phyloP scores from a whole-genome alignment of 768 basidiomycete species.

The Agrocybe praecox region DNA sequence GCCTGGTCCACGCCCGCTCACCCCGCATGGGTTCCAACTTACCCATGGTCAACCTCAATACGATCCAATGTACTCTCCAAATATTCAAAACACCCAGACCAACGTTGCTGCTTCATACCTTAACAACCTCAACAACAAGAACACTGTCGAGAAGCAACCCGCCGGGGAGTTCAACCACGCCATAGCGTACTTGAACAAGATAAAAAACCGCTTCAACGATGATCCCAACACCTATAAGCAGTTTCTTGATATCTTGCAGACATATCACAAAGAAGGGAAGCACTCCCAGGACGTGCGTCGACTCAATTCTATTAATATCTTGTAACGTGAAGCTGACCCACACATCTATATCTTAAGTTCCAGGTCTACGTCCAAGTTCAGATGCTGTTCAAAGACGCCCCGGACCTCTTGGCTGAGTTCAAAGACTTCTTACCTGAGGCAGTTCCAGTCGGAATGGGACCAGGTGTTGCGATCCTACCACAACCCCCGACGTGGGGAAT shows the following conservation, averaged over 20 bases:
- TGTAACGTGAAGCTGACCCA: background rate
- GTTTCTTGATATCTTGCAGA: conserved; percentile 86
- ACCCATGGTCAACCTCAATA: conserved; percentile 35
- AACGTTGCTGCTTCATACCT: conserved; percentile 69
- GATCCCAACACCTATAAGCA: conserved; percentile 94
- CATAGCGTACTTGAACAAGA: conserved; percentile 97
- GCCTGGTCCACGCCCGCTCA: conserved; percentile 54
- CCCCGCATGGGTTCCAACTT: conserved; percentile 49
- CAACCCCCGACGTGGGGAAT: conserved; percentile 46
- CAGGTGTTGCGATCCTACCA: conserved; percentile 50
- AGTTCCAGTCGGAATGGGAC: conserved; percentile 40
- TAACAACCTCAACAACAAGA: conserved; percentile 53
- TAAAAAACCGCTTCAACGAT: conserved; percentile 87
- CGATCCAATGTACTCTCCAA: conserved; percentile 49
- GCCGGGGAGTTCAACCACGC: conserved; percentile 87
- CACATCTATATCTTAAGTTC: conserved; percentile 37
- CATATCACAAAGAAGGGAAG: conserved; percentile 84
- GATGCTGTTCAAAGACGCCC: conserved; percentile 78
- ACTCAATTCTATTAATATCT: conserved; percentile 11
- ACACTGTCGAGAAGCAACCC: conserved; percentile 52
- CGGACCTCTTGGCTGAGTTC: conserved; percentile 80
- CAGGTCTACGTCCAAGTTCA: conserved; percentile 85
- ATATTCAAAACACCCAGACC: conserved; percentile 47
- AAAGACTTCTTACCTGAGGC: conserved; percentile 79
- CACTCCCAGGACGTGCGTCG: conserved; percentile 62